A percentile compares a stretch with the other conserved stretches of the same genome.
phyloP scores from a whole-genome alignment of 352 stramenopile genomes.

The Phytopythium delawarense region DNA sequence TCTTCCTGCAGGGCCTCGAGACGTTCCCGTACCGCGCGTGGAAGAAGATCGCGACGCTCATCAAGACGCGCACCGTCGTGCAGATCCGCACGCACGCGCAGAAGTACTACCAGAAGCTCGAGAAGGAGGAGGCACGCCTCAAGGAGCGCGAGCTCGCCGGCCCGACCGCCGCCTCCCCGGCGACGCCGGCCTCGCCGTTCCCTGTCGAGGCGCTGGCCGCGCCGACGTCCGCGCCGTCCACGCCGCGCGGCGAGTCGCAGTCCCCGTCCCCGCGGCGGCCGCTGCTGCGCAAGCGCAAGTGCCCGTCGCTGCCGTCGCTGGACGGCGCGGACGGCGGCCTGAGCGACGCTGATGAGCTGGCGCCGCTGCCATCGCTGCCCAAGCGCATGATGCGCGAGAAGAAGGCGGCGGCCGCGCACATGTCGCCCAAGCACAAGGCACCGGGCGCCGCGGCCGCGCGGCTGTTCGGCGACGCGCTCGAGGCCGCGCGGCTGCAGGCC shows the following conservation, averaged over 20 bases:
- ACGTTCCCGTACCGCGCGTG: slow-evolving; percentile 83
- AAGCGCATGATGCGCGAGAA: slow-evolving; percentile 72
- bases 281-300: slow-evolving; percentile 68
- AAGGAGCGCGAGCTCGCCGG: slow-evolving; percentile 57
- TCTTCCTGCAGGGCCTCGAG: slow-evolving; percentile 85
- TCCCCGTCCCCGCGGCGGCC: slow-evolving; percentile 1
- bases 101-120: slow-evolving; percentile 89
- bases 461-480: slow-evolving; percentile 34
- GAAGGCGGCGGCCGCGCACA: slow-evolving; percentile 39
- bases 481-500: neutral
- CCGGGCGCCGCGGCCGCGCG: slow-evolving; percentile 26
- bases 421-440: slow-evolving; percentile 76
- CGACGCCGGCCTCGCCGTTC: too few relatives aligned
- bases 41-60: slow-evolving; percentile 93
- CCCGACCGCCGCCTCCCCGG: neutral
- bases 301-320: slow-evolving; percentile 22
- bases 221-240: slow-evolving; percentile 9
- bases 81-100: slow-evolving; percentile 88
- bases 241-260: neutral
- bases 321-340: slow-evolving; percentile 12
- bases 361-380: slow-evolving; percentile 42
- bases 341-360: slow-evolving; percentile 13
- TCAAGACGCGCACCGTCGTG: slow-evolving; percentile 92
- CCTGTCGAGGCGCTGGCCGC: neutral
- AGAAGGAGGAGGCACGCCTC: slow-evolving; percentile 79